Percentiles rank a stretch among this genome's conserved stretches.
Evolutionary conservation across 2,329 filamentous ascomycete genomes (phyloP).

Genomic region (Colletotrichum sp.): DNA sequence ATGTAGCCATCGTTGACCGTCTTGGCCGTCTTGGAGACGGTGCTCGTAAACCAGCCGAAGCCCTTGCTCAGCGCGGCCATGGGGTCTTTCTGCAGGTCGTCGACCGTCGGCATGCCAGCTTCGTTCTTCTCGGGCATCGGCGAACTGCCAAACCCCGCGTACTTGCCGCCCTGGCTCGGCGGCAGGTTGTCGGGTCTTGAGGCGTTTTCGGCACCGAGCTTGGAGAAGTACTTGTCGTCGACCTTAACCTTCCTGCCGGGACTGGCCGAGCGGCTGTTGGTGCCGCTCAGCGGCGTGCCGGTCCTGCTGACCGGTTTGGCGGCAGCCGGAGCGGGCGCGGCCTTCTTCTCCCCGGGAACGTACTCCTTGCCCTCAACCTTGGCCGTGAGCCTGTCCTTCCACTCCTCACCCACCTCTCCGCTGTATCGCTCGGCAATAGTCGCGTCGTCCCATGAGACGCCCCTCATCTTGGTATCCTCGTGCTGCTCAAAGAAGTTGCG

Average conservation of each 20-base stretch:
- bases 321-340: slow-evolving; percentile 30
- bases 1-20: slow-evolving; percentile 90
- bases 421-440: slow-evolving; percentile 92
- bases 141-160: slow-evolving; percentile 85
- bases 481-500: slow-evolving; percentile 84
- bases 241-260: slow-evolving; percentile 61
- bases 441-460: slow-evolving; percentile 80
- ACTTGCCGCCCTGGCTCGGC: slow-evolving; percentile 93
- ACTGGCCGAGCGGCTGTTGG: slow-evolving; percentile 45
- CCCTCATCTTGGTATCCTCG: slow-evolving; percentile 68
- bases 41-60: slow-evolving; percentile 91
- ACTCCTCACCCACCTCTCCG: slow-evolving; percentile 90
- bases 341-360: slow-evolving; percentile 72
- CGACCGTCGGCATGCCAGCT: slow-evolving; percentile 68
- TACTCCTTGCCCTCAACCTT: slow-evolving; percentile 91
- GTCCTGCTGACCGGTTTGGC: slow-evolving; percentile 42
- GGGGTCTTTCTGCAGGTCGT: slow-evolving; percentile 91
- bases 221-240: slow-evolving; percentile 90
- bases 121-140: slow-evolving; percentile 56
- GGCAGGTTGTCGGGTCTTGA: slow-evolving; percentile 74
- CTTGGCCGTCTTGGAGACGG: slow-evolving; percentile 89
- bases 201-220: slow-evolving; percentile 84
- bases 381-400: slow-evolving; percentile 86
- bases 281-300: slow-evolving; percentile 45
- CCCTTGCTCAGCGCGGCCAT: slow-evolving; percentile 88